Percentiles rank a stretch among this genome's conserved stretches.
These are phyloP conservation scores for Kazachstania martiniae DNA, from an alignment of 805 yeast species.

Conservation along the genomic window DNA sequence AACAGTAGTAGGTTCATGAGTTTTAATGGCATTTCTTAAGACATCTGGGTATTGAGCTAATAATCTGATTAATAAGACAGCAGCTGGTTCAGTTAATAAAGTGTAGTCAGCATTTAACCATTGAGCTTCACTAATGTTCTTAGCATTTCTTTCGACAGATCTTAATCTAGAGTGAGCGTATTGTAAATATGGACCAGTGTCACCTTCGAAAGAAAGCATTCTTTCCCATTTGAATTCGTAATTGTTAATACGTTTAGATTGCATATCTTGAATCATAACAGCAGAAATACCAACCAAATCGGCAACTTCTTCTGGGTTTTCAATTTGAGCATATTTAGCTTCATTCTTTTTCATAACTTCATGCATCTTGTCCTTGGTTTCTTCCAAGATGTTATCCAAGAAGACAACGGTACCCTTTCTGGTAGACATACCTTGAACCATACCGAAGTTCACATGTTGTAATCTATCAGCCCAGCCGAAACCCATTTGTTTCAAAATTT, in stretches of 20 bases:
- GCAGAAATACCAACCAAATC: conserved; percentile 95
- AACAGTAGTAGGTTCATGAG: conserved; percentile 83
- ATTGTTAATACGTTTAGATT: conserved; percentile 90
- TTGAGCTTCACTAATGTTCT: conserved; percentile 34
- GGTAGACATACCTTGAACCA: conserved; percentile 98
- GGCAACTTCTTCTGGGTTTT: conserved; percentile 88
- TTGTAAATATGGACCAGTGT: conserved; percentile 97
- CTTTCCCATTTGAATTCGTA: conserved; percentile 96
- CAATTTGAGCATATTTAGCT: conserved; percentile 83
- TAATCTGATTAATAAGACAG: conserved; percentile 59
- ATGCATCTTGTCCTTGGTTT: conserved; percentile 88
- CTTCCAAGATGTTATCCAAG: conserved; percentile 85
- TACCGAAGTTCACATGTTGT: conserved; percentile 86
- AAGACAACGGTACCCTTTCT: conserved; percentile 98
- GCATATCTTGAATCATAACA: conserved; percentile 98
- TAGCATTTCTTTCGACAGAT: conserved; percentile 82
- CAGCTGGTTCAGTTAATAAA: conserved; percentile 60
- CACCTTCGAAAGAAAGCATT: conserved; percentile 97
- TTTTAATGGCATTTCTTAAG: conserved; percentile 69
- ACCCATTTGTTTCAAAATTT: conserved; percentile 84
- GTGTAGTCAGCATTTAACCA: conserved; percentile 43
- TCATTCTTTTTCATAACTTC: conserved; percentile 92
- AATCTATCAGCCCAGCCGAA: conserved; percentile 75
- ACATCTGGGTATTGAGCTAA: conserved; percentile 88
- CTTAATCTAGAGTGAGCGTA: conserved; percentile 96